Conservation (phyloP, 306 rosid species). For the Sicyos baderoa region DNA sequence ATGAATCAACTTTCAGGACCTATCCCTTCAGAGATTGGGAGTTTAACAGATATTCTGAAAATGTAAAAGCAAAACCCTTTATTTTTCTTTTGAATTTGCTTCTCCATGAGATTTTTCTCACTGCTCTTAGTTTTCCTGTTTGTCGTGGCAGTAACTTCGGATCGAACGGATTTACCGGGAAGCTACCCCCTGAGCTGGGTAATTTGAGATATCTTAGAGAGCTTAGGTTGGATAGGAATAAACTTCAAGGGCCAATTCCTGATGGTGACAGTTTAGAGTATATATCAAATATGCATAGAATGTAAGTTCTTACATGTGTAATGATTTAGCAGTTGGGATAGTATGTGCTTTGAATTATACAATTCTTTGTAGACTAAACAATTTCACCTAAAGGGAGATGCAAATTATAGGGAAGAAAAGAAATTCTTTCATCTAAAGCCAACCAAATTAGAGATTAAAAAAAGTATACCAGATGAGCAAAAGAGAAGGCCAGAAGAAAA, state of each 20-base stretch:
- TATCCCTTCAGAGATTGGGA: conserved; percentile 80
- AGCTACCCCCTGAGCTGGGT: conserved; percentile 60
- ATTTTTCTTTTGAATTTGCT: conserved; percentile 1
- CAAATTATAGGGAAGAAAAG: neutral
- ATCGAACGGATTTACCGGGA: conserved; percentile 73
- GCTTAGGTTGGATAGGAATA: conserved; percentile 78
- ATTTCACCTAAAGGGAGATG: neutral
- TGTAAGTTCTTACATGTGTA: conserved; percentile 47
- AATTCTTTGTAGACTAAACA: neutral
- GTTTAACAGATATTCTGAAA: conserved; percentile 43
- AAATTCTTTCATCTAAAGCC: neutral
- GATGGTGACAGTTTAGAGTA: conserved; percentile 32
- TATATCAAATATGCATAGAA: conserved; percentile 36
- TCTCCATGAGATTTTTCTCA: conserved; percentile 19
- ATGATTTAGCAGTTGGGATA: conserved; percentile 11
- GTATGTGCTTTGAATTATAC: neutral
- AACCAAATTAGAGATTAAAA: neutral
- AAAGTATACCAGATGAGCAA: neutral
- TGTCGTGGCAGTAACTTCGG: conserved; percentile 57
- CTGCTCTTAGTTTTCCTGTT: conserved; percentile 22
- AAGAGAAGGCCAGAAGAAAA: neutral
- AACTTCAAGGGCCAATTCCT: conserved; percentile 72
- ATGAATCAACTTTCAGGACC: conserved; percentile 65
- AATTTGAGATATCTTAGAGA: conserved; percentile 66
- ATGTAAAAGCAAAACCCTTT: conserved; percentile 41